Evolutionary conservation across 1,284 basidiomycete species (phyloP).

Genomic region (Boletus sp.): DNA sequence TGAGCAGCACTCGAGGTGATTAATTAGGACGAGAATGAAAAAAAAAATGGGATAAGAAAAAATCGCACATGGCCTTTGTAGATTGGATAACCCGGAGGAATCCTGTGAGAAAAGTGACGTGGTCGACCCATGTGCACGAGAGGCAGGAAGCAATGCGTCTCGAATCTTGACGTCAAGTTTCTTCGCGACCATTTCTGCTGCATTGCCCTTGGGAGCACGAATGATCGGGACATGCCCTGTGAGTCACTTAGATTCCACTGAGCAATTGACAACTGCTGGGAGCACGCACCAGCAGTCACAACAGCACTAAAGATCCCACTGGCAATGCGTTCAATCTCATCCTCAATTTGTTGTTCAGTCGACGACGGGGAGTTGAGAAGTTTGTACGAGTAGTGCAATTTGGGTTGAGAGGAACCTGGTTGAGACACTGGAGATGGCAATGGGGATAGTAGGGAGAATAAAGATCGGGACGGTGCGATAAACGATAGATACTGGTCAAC

Average conservation of each 20-base stretch:
- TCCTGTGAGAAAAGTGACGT: conserved; percentile 70
- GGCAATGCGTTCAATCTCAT: conserved; percentile 90
- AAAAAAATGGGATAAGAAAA: not conserved
- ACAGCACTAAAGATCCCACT: conserved; percentile 90
- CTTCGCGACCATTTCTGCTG: conserved; percentile 97
- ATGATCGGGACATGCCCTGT: conserved; percentile 92
- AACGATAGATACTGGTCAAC: conserved; percentile 97
- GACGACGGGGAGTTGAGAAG: conserved; percentile 92
- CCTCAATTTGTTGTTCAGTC: conserved; percentile 88
- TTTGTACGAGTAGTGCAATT: conserved; percentile 60
- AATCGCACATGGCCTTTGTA: conserved; percentile 78
- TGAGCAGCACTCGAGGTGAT: conserved; percentile 70
- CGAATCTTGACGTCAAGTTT: conserved; percentile 92
- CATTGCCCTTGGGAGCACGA: conserved; percentile 91
- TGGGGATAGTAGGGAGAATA: conserved; percentile 83
- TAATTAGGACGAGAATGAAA: conserved; percentile 11
- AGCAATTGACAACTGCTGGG: not conserved
- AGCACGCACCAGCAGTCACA: conserved; percentile 78
- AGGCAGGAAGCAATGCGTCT: conserved; percentile 84
- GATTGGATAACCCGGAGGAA: conserved; percentile 62
- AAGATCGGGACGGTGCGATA: conserved; percentile 88
- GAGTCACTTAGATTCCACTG: not conserved
- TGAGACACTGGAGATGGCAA: conserved; percentile 33
- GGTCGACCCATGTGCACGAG: conserved; percentile 53
- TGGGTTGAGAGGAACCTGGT: conserved; percentile 34